Evolutionary conservation across 2,329 filamentous ascomycete species (phyloP).

Genomic region (Colletotrichum viniferum): DNA sequence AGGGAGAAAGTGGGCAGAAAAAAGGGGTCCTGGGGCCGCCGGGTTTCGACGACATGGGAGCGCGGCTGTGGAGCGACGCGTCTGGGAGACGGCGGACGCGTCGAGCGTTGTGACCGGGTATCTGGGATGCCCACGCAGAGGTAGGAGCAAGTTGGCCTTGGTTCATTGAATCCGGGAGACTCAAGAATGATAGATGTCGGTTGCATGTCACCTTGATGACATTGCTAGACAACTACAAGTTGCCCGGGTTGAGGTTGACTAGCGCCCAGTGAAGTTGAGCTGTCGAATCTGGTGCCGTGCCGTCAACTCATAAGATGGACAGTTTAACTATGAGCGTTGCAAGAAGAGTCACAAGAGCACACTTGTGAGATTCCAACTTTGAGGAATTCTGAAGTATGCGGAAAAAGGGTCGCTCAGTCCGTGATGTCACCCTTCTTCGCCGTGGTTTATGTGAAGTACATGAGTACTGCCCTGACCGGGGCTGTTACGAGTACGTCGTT

Average conservation of each 20-base stretch:
- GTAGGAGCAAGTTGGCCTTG: background rate
- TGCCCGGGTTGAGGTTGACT: background rate
- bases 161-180: background rate
- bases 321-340: background rate
- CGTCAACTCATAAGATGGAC: background rate
- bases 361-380: background rate
- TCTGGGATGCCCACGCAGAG: background rate
- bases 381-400: background rate
- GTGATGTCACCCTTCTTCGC: background rate
- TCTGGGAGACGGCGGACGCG: background rate
- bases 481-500: background rate
- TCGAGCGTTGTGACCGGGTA: background rate
- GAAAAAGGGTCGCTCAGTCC: background rate
- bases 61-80: slow-evolving; percentile 15
- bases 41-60: background rate
- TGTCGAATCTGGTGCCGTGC: background rate
- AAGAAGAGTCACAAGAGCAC: background rate
- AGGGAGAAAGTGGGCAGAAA: background rate
- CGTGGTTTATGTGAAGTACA: background rate
- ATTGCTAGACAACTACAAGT: background rate
- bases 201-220: background rate
- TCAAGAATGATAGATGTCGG: background rate
- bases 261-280: background rate
- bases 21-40: slow-evolving; percentile 3
- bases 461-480: background rate